Conservation (phyloP, 352 stramenopile genomes). For the Phytophthora crassamura region DNA sequence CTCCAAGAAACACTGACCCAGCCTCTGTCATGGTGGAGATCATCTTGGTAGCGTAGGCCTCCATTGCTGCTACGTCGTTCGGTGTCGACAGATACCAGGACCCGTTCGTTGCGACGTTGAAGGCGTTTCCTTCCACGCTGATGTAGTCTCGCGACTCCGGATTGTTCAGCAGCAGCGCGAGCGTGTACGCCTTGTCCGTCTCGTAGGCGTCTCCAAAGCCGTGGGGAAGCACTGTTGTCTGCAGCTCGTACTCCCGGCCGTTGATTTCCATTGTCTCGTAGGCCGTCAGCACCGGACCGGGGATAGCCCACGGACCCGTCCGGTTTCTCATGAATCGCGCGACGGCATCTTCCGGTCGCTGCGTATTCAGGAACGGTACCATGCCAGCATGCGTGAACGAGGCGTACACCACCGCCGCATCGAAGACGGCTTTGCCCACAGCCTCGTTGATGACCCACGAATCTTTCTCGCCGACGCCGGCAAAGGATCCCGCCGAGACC, state of each 20-base stretch:
- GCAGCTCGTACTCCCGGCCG: slow-evolving; percentile 43
- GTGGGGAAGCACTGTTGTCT: slow-evolving; percentile 46
- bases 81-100: slow-evolving; percentile 43
- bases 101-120: slow-evolving; percentile 39
- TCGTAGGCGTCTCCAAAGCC: slow-evolving; percentile 38
- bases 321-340: slow-evolving; percentile 46
- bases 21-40: slow-evolving; percentile 35
- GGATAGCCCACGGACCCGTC: slow-evolving; percentile 39
- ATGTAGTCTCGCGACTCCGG: slow-evolving; percentile 43
- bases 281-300: slow-evolving; percentile 50
- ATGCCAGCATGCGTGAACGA: slow-evolving; percentile 46
- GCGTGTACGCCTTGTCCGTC: slow-evolving; percentile 34
- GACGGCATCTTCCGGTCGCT: slow-evolving; percentile 36
- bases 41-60: slow-evolving; percentile 41
- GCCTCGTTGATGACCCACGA: slow-evolving; percentile 52
- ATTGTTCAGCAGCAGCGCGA: slow-evolving; percentile 53
- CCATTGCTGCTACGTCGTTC: slow-evolving; percentile 44
- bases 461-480: slow-evolving; percentile 18
- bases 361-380: slow-evolving; percentile 40
- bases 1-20: slow-evolving; percentile 34
- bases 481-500: slow-evolving; percentile 20
- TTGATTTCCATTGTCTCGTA: slow-evolving; percentile 49
- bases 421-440: slow-evolving; percentile 50
- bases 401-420: slow-evolving; percentile 40
- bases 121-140: slow-evolving; percentile 25